Evolutionary conservation across 768 basidiomycete species (phyloP).

Genomic region (Pulveroboletus frians): DNA sequence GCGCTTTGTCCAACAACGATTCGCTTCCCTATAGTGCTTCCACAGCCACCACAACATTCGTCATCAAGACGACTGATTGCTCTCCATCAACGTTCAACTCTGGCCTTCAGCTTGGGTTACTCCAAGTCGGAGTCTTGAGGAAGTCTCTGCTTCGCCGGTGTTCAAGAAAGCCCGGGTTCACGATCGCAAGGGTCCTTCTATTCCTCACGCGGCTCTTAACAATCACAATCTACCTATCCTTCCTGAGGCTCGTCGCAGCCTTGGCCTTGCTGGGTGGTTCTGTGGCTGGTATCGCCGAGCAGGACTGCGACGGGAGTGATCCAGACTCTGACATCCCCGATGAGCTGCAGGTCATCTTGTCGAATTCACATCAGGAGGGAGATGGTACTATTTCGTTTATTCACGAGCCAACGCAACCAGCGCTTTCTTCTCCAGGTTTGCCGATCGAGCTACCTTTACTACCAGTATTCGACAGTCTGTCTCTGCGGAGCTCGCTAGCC

Average conservation of each 20-base stretch:
- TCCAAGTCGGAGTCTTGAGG: conserved; percentile 27
- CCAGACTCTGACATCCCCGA: conserved; percentile 79
- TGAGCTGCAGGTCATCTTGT: conserved; percentile 63
- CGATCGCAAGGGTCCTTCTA: conserved; percentile 21
- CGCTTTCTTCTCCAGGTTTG: conserved; percentile 36
- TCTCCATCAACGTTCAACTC: conserved; percentile 30
- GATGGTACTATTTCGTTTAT: conserved; percentile 39
- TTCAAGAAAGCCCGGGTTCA: conserved; percentile 29
- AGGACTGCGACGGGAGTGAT: conserved; percentile 50
- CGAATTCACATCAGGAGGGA: conserved; percentile 34
- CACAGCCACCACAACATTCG: conserved; percentile 23
- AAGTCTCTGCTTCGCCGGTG: conserved; percentile 28
- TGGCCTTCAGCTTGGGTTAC: conserved; percentile 35
- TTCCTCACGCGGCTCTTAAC: conserved; percentile 9
- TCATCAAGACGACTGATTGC: conserved; percentile 12
- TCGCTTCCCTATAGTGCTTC: conserved; percentile 23
- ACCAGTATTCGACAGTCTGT: conserved; percentile 22
- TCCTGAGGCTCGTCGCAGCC: conserved; percentile 47
- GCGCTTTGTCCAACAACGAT: conserved; percentile 48
- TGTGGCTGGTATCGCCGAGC: conserved; percentile 41
- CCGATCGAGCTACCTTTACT: conserved; percentile 52
- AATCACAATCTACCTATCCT: conserved; percentile 36
- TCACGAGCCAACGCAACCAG: background rate
- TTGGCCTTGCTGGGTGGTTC: conserved; percentile 63
- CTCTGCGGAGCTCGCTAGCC: conserved; percentile 12